Percentiles rank a stretch among this genome's conserved stretches.
Evolutionary conservation across 2,329 filamentous ascomycete genomes (phyloP).

Genomic region (Trichoderma atrobrunneum): DNA sequence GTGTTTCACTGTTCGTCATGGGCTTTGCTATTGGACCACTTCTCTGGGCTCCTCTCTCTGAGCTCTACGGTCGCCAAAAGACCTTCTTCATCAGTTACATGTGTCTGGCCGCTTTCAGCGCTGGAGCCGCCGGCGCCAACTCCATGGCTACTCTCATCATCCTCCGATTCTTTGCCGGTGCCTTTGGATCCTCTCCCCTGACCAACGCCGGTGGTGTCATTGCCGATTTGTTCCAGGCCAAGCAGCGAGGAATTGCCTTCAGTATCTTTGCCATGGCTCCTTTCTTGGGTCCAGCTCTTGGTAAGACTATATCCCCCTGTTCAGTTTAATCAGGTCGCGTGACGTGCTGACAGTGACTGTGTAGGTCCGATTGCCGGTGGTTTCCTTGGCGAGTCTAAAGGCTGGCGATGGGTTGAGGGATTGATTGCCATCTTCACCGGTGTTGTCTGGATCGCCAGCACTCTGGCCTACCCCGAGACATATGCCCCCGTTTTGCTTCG

Average conservation of each 20-base stretch:
- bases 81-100: slow-evolving; percentile 59
- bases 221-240: slow-evolving; percentile 59
- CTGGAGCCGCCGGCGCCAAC: slow-evolving; percentile 53
- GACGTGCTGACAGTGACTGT: neutral
- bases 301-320: slow-evolving; percentile 30
- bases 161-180: slow-evolving; percentile 66
- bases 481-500: slow-evolving; percentile 58
- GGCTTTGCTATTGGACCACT: slow-evolving; percentile 62
- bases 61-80: slow-evolving; percentile 60
- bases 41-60: slow-evolving; percentile 64
- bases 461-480: slow-evolving; percentile 56
- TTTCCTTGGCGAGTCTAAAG: slow-evolving; percentile 57
- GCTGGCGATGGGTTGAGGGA: slow-evolving; percentile 65
- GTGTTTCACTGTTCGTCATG: slow-evolving; percentile 62
- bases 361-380: slow-evolving; percentile 61
- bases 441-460: slow-evolving; percentile 52
- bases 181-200: slow-evolving; percentile 60
- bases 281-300: slow-evolving; percentile 58
- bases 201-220: slow-evolving; percentile 63
- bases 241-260: slow-evolving; percentile 56
- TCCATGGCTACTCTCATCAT: slow-evolving; percentile 60
- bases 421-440: slow-evolving; percentile 61
- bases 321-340: neutral
- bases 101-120: slow-evolving; percentile 60
- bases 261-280: slow-evolving; percentile 61